Evolutionary conservation across 2,329 filamentous ascomycete species (phyloP), one percentile per base, ranked within the genome.

Genomic region (Neophaeococcomyces aloes): DNA sequence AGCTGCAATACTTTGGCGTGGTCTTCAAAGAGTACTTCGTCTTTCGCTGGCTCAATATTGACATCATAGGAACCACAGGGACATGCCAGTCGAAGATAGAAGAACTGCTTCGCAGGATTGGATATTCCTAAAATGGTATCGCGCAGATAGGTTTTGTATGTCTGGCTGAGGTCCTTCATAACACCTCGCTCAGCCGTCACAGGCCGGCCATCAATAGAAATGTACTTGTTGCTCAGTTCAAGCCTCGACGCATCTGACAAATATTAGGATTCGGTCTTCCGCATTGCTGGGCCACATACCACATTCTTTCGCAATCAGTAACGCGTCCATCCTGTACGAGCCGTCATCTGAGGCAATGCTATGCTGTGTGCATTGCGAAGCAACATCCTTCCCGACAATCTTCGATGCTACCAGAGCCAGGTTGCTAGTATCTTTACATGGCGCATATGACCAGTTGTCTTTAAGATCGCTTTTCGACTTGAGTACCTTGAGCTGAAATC

Each of bases 11-110:
- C 53, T 0, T 55, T 15, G 3, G 57, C 54, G 2, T 61, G 56
- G 35, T 78, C 62, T 25, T 70, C 68, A 52, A 81, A 79, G 2
- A 79, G 53, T 1, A 80, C 66, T 57, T 80, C 73, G 53, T 80
- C 75, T 54, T 81, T 81, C 1, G 71, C 68, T 3, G 78, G 76
- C 52, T 81, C 78, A 29, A 81, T 62, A 47, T 80, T 81, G 3
- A 70, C 65, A 58, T 81, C 78, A 54, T 81, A 81, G 33, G 64
- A 71, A 5, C 66, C 70, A 7, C 56, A 53, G 2, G 71, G 70
- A 56, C 76, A 81, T 1, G 54, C 52, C 7, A 81, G 66, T 27
- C 73, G 68, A 39, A 81, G 54, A 48, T 64, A 72, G 8, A 79
- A 52, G 53, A 80, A 79, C 0, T 74, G 74, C 38, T 77, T 69